Percentiles rank a stretch among this genome's conserved stretches.
These are phyloP conservation scores for Apiospora aurea DNA, from an alignment of 2,329 filamentous ascomycete species.

Conservation along the genomic window DNA sequence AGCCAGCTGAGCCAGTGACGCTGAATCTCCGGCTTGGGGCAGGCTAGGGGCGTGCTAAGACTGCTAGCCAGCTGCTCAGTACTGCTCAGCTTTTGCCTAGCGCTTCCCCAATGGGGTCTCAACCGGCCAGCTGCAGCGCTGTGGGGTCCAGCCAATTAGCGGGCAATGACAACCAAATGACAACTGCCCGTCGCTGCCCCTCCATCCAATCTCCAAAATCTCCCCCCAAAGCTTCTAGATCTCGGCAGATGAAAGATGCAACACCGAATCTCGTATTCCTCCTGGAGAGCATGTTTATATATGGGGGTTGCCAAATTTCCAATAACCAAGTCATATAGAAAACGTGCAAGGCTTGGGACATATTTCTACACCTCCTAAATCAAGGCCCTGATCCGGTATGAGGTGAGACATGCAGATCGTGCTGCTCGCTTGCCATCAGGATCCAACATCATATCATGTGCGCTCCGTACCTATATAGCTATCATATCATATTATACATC, in stretches of 20 bases:
- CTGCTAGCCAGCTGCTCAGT: background rate
- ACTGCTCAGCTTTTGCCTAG: background rate
- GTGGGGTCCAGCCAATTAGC: conserved; percentile 15
- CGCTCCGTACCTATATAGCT: background rate
- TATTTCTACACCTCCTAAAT: background rate
- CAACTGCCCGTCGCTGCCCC: conserved; percentile 2
- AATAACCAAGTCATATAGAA: background rate
- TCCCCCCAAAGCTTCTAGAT: background rate
- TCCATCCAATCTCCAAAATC: background rate
- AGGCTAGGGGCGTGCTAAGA: background rate
- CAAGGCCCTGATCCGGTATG: background rate
- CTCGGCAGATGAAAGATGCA: background rate
- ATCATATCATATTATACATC: background rate
- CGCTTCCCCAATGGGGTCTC: background rate
- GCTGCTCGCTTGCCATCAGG: background rate
- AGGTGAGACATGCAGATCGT: background rate
- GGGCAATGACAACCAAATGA: conserved; percentile 11
- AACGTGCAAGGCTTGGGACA: background rate
- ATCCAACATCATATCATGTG: background rate
- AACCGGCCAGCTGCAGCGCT: background rate
- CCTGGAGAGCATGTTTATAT: background rate
- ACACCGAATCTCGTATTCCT: background rate
- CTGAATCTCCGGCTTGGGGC: background rate
- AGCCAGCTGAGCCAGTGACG: conserved; percentile 12
- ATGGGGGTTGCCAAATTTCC: background rate